These are phyloP conservation scores for Neurospora sp. DNA, from an alignment of 495 filamentous ascomycete species.

Conservation along the genomic window DNA sequence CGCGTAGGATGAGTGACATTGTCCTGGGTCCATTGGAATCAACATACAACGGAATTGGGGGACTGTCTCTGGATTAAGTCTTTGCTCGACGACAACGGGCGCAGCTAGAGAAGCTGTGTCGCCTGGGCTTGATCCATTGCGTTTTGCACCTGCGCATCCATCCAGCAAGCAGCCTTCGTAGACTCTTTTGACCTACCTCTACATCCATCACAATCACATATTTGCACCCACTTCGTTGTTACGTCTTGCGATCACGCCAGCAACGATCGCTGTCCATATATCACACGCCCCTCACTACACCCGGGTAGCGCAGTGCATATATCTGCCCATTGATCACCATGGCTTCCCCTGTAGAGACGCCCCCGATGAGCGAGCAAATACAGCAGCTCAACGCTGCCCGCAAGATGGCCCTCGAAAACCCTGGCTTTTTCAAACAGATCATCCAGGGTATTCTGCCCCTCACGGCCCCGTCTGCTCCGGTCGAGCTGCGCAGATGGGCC, in stretches of 20 bases:
- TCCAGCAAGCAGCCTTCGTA: slow-evolving; percentile 2
- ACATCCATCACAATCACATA: background rate
- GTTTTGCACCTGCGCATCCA: background rate
- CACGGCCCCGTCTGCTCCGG: slow-evolving; percentile 57
- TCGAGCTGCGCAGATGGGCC: slow-evolving; percentile 90
- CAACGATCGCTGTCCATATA: background rate
- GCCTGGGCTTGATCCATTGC: background rate
- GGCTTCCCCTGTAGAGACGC: slow-evolving; percentile 30
- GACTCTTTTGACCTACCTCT: slow-evolving; percentile 2
- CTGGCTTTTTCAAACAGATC: slow-evolving; percentile 78
- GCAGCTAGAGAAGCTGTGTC: slow-evolving; percentile 7
- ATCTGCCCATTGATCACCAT: slow-evolving; percentile 17
- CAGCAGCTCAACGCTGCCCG: slow-evolving; percentile 79
- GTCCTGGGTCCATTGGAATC: background rate
- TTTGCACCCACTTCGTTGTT: background rate
- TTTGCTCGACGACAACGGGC: background rate
- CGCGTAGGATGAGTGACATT: slow-evolving; percentile 17
- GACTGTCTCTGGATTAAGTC: background rate
- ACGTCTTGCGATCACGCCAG: background rate
- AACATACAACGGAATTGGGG: slow-evolving; percentile 1
- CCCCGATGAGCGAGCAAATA: slow-evolving; percentile 62
- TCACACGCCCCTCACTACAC: background rate
- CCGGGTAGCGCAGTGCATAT: background rate
- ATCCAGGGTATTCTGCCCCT: slow-evolving; percentile 84
- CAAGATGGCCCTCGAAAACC: slow-evolving; percentile 73